phyloP scores from a whole-genome alignment of 352 stramenopile genomes.

The Globisporangium nagaii region DNA sequence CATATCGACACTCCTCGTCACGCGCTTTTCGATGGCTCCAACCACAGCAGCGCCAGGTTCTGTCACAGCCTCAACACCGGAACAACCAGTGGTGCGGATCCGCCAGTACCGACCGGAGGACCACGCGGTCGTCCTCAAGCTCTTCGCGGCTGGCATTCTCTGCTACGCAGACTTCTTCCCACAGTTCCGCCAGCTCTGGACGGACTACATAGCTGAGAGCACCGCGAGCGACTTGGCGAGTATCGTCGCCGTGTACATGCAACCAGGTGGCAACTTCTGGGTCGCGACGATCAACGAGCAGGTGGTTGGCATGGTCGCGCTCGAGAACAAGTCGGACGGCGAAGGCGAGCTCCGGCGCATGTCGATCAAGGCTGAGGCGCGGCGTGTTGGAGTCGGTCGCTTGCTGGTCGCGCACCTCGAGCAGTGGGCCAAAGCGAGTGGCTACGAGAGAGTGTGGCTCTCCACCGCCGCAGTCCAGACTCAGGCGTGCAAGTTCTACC shows the following conservation, averaged over 20 bases:
- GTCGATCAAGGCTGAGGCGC: constrained; percentile 15
- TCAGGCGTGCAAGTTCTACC: constrained; percentile 6
- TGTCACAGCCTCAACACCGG: not conserved
- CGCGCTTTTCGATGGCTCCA: not conserved
- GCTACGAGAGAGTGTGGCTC: constrained; percentile 11
- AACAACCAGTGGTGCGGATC: not conserved
- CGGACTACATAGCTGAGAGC: not conserved
- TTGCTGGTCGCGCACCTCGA: constrained; percentile 16
- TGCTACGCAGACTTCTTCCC: not conserved
- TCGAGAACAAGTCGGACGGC: constrained; percentile 14
- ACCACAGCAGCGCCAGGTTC: not conserved
- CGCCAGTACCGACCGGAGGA: not conserved
- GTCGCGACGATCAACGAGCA: constrained; percentile 13
- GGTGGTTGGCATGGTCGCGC: constrained; percentile 15
- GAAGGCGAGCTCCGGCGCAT: constrained; percentile 21
- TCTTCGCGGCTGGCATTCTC: constrained; percentile 3
- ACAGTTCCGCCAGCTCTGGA: not conserved
- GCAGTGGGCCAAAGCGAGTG: constrained; percentile 11
- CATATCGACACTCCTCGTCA: too few species aligned
- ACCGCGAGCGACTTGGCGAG: constrained; percentile 19
- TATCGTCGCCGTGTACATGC: constrained; percentile 28
- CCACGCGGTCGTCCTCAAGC: not conserved
- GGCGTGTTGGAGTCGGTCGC: constrained; percentile 16
- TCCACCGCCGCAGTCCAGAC: constrained; percentile 4
- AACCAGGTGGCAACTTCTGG: constrained; percentile 35